phyloP scores from a whole-genome alignment of 768 basidiomycete species.

The Russula virescens region DNA sequence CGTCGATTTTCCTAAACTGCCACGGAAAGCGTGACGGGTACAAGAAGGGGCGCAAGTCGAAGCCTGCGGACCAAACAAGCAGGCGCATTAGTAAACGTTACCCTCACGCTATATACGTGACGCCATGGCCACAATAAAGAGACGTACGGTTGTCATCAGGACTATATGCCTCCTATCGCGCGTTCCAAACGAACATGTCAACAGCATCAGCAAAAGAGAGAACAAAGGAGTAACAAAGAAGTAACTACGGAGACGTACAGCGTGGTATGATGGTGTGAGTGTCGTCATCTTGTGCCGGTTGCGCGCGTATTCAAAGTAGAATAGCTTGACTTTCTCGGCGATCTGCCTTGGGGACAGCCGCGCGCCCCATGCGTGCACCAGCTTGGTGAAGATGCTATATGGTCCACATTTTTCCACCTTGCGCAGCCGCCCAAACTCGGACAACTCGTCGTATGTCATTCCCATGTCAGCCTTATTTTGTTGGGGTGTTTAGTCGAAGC shows the following conservation, averaged over 20 bases:
- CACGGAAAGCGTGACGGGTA: constrained; percentile 93
- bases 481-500: too few species aligned
- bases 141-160: constrained; percentile 90
- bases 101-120: too few species aligned
- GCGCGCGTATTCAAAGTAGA: constrained; percentile 94
- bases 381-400: constrained; percentile 94
- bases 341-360: constrained; percentile 81
- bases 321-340: constrained; percentile 93
- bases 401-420: constrained; percentile 98
- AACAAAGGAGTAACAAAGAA: neutral
- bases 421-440: constrained; percentile 85
- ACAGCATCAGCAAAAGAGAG: neutral
- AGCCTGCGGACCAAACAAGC: constrained; percentile 56
- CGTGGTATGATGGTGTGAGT: constrained; percentile 88
- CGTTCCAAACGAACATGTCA: neutral
- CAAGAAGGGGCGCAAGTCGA: constrained; percentile 93
- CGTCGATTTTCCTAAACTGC: constrained; percentile 96
- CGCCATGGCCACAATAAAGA: neutral
- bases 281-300: constrained; percentile 99
- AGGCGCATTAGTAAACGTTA: neutral
- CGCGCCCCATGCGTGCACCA: constrained; percentile 90
- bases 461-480: constrained; percentile 99
- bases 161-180: constrained; percentile 80
- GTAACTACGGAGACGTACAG: constrained; percentile 52
- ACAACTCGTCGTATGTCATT: constrained; percentile 98